Conservation (phyloP, 1,139 yeast genomes). For the Geotrichum klebahnii region DNA sequence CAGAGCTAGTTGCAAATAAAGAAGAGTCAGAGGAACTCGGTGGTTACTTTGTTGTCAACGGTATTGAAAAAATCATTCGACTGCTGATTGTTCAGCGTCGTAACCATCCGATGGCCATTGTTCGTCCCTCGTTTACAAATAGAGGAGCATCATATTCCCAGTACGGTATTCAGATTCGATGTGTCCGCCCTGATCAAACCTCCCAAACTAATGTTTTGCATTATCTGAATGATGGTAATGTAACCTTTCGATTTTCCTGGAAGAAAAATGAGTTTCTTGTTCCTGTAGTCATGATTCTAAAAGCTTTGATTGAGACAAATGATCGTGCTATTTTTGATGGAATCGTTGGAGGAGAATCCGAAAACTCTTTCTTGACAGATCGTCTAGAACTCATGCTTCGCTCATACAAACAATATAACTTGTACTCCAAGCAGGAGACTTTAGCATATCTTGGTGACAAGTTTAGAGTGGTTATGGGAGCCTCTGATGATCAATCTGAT, state of each 20-base stretch:
- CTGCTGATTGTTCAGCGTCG: constrained; percentile 97
- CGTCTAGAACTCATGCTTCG: constrained; percentile 91
- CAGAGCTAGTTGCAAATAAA: constrained; percentile 66
- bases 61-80: constrained; percentile 92
- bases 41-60: constrained; percentile 93
- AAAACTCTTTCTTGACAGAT: constrained; percentile 92
- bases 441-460: constrained; percentile 92
- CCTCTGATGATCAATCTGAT: constrained; percentile 83
- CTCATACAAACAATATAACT: constrained; percentile 74
- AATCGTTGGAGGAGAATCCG: constrained; percentile 80
- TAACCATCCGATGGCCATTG: constrained; percentile 95
- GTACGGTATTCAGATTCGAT: constrained; percentile 89
- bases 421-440: constrained; percentile 80
- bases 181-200: constrained; percentile 94
- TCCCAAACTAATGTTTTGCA: constrained; percentile 96
- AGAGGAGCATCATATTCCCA: constrained; percentile 89
- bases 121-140: constrained; percentile 89
- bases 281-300: constrained; percentile 88
- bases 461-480: constrained; percentile 88
- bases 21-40: constrained; percentile 97
- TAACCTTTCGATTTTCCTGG: constrained; percentile 95
- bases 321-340: constrained; percentile 96
- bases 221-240: constrained; percentile 91
- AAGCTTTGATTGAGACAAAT: constrained; percentile 83
- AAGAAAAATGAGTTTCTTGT: constrained; percentile 90